Percentiles rank a stretch among this genome's conserved stretches.
Evolutionary conservation across 2,329 filamentous ascomycete genomes (phyloP).

Genomic region (Colletotrichum sp.): DNA sequence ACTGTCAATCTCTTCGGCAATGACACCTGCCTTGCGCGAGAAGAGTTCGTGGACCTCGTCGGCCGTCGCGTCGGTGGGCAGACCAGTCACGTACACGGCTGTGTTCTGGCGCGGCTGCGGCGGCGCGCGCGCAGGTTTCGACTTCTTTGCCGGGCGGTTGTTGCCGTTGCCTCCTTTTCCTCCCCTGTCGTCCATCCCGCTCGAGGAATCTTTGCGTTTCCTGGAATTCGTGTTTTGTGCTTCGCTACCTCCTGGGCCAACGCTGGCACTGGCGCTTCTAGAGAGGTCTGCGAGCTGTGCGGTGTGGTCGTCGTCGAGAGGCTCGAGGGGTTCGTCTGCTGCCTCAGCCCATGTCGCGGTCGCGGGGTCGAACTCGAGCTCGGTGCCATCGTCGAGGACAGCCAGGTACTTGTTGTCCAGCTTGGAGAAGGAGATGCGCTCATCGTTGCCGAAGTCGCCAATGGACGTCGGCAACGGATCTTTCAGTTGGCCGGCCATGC

Average conservation of each 20-base stretch:
- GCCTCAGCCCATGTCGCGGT: constrained; percentile 77
- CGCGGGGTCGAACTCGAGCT: constrained; percentile 80
- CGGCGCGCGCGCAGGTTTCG: constrained; percentile 51
- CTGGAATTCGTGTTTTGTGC: constrained; percentile 22
- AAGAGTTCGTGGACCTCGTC: constrained; percentile 86
- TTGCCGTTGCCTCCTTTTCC: constrained; percentile 17
- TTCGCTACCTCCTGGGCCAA: neutral
- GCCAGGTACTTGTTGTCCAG: constrained; percentile 82
- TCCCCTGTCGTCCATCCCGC: neutral
- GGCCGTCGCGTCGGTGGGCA: constrained; percentile 78
- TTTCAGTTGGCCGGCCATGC: constrained; percentile 31
- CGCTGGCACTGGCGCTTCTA: constrained; percentile 17
- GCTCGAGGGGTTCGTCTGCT: constrained; percentile 48
- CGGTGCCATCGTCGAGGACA: constrained; percentile 81
- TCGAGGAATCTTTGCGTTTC: constrained; percentile 47
- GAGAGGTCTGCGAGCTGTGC: constrained; percentile 28
- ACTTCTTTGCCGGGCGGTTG: constrained; percentile 46
- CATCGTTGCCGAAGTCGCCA: constrained; percentile 75
- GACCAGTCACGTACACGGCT: constrained; percentile 88
- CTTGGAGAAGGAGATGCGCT: constrained; percentile 86
- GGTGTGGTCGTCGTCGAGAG: constrained; percentile 32
- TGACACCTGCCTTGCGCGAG: constrained; percentile 82
- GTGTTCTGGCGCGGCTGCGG: constrained; percentile 73
- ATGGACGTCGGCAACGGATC: constrained; percentile 61
- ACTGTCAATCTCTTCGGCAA: constrained; percentile 92